Evolutionary conservation across 805 yeast species (phyloP).

Genomic region (Lipomyces mesembrius): DNA sequence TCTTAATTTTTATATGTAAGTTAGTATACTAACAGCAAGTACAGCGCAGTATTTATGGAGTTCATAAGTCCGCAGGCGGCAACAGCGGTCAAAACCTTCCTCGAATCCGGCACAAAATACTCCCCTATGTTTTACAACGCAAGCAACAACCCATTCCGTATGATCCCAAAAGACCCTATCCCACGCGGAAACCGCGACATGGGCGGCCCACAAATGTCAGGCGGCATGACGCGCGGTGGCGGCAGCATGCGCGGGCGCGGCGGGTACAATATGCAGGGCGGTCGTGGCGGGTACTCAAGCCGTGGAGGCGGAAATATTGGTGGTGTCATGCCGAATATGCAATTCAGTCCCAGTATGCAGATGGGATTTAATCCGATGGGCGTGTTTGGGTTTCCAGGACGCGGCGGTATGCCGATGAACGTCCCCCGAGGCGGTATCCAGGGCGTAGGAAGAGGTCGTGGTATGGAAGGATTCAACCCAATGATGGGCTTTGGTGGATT

Average conservation of each 20-base stretch:
- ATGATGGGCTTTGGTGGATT: conserved; percentile 29
- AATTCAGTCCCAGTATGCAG: conserved; percentile 10
- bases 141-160: conserved; percentile 33
- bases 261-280: conserved; percentile 1
- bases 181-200: conserved; percentile 23
- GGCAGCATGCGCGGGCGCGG: conserved; percentile 20
- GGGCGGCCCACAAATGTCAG: conserved; percentile 23
- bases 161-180: conserved; percentile 36
- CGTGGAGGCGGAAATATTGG: conserved; percentile 14
- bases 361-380: conserved; percentile 33
- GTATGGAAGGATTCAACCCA: conserved; percentile 31
- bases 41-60: conserved; percentile 35
- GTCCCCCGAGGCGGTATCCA: conserved; percentile 25
- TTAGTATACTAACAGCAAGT: not conserved
- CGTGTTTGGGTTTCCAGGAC: conserved; percentile 31
- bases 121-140: conserved; percentile 21
- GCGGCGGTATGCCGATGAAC: conserved; percentile 34
- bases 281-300: conserved; percentile 5
- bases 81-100: conserved; percentile 26
- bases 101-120: conserved; percentile 18
- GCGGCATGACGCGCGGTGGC: conserved; percentile 9
- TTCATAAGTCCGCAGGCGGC: conserved; percentile 35
- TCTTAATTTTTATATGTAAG: not conserved
- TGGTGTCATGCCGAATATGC: conserved; percentile 7
- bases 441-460: conserved; percentile 26